Conservation (phyloP, 768 basidiomycete species). For the Chalciporus pseudorubinellus region DNA sequence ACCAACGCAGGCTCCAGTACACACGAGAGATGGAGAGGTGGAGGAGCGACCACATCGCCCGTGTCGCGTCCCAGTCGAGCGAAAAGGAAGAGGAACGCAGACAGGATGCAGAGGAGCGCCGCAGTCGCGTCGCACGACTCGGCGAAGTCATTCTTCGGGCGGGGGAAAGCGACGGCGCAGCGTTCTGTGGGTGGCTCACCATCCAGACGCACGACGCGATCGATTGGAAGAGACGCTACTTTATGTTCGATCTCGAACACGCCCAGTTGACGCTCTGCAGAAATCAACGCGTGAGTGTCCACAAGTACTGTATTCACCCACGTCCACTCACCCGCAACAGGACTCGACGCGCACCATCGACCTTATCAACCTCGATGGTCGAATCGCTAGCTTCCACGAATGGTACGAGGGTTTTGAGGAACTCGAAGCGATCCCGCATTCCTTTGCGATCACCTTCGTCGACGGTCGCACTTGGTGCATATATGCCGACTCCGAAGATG, state of each 20-base stretch:
- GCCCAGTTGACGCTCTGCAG: conserved; percentile 46
- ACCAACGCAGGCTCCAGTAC: conserved; percentile 49
- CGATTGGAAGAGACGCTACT: conserved; percentile 66
- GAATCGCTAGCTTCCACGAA: conserved; percentile 49
- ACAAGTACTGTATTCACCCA: no score
- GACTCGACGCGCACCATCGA: conserved; percentile 30
- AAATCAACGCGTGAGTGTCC: conserved; percentile 45
- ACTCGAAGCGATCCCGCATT: conserved; percentile 59
- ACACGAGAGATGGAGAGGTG: conserved; percentile 51
- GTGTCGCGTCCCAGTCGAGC: conserved; percentile 44
- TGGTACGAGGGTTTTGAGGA: conserved; percentile 71
- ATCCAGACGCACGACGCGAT: conserved; percentile 53
- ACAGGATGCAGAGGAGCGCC: conserved; percentile 37
- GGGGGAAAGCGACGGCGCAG: conserved; percentile 35
- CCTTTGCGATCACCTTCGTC: conserved; percentile 63
- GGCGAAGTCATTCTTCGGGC: conserved; percentile 44
- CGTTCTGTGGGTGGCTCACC: conserved; percentile 58
- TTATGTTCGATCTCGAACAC: conserved; percentile 47
- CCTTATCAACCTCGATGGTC: conserved; percentile 45
- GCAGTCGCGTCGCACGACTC: conserved; percentile 45
- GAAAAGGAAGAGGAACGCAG: conserved; percentile 43
- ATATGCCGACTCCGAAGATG: conserved; percentile 61
- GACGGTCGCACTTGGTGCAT: conserved; percentile 53
- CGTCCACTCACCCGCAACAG: conserved; percentile 19
- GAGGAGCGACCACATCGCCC: conserved; percentile 47